Conservation (phyloP, 257 asterid genomes). For the Solanum commersonii region DNA sequence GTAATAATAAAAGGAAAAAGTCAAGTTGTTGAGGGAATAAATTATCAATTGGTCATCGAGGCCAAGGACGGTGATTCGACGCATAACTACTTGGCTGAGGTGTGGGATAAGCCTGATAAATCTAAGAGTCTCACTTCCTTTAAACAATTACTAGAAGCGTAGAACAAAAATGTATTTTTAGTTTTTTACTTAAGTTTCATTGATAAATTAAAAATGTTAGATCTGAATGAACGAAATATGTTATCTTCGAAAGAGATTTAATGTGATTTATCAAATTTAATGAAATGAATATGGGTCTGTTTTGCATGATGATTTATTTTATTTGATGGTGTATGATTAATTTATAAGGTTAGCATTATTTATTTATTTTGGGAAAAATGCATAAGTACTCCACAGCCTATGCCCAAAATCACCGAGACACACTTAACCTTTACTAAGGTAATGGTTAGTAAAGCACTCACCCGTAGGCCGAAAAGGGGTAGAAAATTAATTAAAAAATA, state of each 20-base stretch:
- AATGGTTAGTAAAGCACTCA: too few species aligned
- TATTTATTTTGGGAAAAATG: too few species aligned
- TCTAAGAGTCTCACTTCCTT: conserved; percentile 22
- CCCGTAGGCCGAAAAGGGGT: too few species aligned
- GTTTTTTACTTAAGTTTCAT: background rate
- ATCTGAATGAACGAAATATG: background rate
- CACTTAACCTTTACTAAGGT: too few species aligned
- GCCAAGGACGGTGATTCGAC: conserved; percentile 2
- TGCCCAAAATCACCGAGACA: too few species aligned
- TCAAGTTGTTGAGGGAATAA: conserved; percentile 19
- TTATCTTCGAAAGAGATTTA: background rate
- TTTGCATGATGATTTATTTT: background rate
- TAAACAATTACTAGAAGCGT: background rate
- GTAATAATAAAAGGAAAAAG: conserved; percentile 16
- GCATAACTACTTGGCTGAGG: conserved; percentile 19
- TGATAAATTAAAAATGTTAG: background rate
- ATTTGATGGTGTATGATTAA: background rate
- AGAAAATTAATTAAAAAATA: too few species aligned
- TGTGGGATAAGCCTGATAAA: conserved; percentile 7
- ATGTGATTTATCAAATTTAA: background rate
- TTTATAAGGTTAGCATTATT: background rate
- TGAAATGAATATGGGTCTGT: background rate
- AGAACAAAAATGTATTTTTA: background rate
- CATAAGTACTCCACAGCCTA: too few species aligned
- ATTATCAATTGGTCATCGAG: conserved; percentile 17